A percentile compares a stretch with the other conserved stretches of the same genome.
Evolutionary conservation across 2,329 filamentous ascomycete genomes (phyloP).

Genomic region (Alternaria ethzedia): DNA sequence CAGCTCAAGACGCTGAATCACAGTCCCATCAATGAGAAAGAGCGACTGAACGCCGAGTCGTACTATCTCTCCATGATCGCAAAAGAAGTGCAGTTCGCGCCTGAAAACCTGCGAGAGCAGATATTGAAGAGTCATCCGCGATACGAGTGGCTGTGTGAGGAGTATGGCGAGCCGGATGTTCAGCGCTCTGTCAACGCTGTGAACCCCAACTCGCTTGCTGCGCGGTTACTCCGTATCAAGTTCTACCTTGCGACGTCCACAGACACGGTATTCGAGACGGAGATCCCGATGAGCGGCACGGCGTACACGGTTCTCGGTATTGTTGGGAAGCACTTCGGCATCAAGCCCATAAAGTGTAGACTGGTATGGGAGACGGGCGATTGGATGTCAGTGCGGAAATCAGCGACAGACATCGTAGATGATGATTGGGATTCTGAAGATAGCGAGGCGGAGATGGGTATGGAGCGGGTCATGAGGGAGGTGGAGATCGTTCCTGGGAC

Average conservation of each 20-base stretch:
- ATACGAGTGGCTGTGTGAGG: conserved; percentile 74
- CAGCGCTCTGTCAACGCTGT: conserved; percentile 55
- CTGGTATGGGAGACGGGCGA: conserved; percentile 91
- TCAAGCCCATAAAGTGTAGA: conserved; percentile 68
- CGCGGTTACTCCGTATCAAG: conserved; percentile 69
- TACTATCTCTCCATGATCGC: conserved; percentile 90
- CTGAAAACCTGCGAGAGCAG: conserved; percentile 58
- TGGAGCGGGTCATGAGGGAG: conserved; percentile 76
- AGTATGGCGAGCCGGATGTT: conserved; percentile 75
- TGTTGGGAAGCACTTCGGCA: conserved; percentile 71
- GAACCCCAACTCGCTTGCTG: conserved; percentile 82
- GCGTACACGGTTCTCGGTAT: conserved; percentile 83
- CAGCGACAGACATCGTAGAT: conserved; percentile 64
- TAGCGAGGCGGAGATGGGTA: conserved; percentile 63
- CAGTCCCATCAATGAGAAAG: conserved; percentile 69
- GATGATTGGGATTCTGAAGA: conserved; percentile 53
- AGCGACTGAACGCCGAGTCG: conserved; percentile 86
- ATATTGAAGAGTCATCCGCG: conserved; percentile 72
- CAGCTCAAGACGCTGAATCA: conserved; percentile 75
- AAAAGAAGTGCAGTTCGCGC: conserved; percentile 70
- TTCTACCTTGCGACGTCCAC: conserved; percentile 54
- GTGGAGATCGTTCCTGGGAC: conserved; percentile 81
- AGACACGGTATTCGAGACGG: conserved; percentile 37
- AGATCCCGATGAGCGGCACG: conserved; percentile 77
- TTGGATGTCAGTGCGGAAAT: conserved; percentile 75